Conservation (phyloP, 768 basidiomycete species). For the Rhizopogon roseolus region DNA sequence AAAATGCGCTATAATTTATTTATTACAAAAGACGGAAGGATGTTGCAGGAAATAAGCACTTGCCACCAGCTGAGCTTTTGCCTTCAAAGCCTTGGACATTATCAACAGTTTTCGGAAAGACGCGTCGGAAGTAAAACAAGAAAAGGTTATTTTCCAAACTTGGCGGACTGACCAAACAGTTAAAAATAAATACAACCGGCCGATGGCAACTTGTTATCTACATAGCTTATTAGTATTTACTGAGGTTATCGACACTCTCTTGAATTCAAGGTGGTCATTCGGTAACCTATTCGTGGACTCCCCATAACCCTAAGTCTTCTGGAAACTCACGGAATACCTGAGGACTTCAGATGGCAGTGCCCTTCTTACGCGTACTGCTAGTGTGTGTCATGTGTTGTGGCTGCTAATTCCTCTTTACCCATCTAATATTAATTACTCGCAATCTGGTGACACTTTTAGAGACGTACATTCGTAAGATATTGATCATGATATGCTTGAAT, state of each 20-base stretch:
- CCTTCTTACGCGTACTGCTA: neutral
- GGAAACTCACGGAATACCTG: neutral
- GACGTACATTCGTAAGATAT: neutral
- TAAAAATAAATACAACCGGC: neutral
- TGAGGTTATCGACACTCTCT: neutral
- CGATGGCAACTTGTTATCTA: neutral
- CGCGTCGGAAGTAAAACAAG: neutral
- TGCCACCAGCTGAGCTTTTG: constrained; percentile 74
- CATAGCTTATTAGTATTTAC: neutral
- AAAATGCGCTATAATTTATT: constrained; percentile 60
- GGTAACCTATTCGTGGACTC: neutral
- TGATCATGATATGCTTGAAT: neutral
- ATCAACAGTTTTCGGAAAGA: constrained; percentile 2
- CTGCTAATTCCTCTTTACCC: neutral
- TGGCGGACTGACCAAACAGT: neutral
- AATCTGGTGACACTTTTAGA: neutral
- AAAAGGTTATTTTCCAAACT: neutral
- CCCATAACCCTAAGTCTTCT: constrained; percentile 2
- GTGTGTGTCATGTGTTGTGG: neutral
- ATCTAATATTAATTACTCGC: constrained; percentile 1
- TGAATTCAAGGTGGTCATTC: neutral
- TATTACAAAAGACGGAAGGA: constrained; percentile 7
- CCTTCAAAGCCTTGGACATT: constrained; percentile 69
- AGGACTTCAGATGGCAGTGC: neutral
- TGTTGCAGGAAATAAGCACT: constrained; percentile 24